Evolutionary conservation across 768 basidiomycete genomes (phyloP).

Genomic region (Albatrellus ellisii): DNA sequence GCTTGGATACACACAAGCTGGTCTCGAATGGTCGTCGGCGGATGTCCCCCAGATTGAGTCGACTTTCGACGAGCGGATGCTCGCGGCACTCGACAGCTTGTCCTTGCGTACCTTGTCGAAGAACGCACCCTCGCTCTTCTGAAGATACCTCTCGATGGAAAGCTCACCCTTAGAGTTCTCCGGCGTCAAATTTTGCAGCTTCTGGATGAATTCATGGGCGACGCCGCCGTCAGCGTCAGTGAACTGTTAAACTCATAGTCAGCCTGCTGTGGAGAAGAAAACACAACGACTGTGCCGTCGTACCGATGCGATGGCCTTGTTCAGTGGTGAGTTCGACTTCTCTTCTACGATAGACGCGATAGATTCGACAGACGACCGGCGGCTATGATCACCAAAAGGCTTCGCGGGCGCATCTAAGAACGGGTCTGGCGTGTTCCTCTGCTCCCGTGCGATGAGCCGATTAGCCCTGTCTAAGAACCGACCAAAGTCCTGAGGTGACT

Average conservation of each 20-base stretch:
- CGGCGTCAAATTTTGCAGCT: slow-evolving; percentile 60
- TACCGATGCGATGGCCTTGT: slow-evolving; percentile 86
- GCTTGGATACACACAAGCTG: slow-evolving; percentile 44
- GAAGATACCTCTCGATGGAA: slow-evolving; percentile 83
- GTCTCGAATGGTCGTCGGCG: slow-evolving; percentile 43
- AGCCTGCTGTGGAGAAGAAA: slow-evolving; percentile 4
- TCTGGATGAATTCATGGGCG: slow-evolving; percentile 79
- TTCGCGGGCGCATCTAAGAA: slow-evolving; percentile 67
- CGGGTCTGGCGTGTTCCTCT: slow-evolving; percentile 70
- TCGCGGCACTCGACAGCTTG: slow-evolving; percentile 73
- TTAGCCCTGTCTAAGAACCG: slow-evolving; percentile 84
- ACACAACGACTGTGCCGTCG: slow-evolving; percentile 18
- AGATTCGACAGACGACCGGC: slow-evolving; percentile 78
- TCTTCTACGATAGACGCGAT: slow-evolving; percentile 88
- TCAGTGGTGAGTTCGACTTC: slow-evolving; percentile 80
- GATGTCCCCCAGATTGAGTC: slow-evolving; percentile 77
- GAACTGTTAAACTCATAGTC: slow-evolving; percentile 38
- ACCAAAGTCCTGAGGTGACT: slow-evolving; percentile 35
- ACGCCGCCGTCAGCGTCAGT: slow-evolving; percentile 92
- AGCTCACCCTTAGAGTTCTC: slow-evolving; percentile 87
- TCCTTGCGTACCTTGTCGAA: slow-evolving; percentile 85
- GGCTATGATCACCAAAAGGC: slow-evolving; percentile 74
- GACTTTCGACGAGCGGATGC: slow-evolving; percentile 62
- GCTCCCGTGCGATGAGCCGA: slow-evolving; percentile 67
- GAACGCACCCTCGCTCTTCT: slow-evolving; percentile 89